Evolutionary conservation across 2,329 filamentous ascomycete species (phyloP), one percentile per base, ranked within the genome.

Genomic region (Pseudocercospora crystallina): DNA sequence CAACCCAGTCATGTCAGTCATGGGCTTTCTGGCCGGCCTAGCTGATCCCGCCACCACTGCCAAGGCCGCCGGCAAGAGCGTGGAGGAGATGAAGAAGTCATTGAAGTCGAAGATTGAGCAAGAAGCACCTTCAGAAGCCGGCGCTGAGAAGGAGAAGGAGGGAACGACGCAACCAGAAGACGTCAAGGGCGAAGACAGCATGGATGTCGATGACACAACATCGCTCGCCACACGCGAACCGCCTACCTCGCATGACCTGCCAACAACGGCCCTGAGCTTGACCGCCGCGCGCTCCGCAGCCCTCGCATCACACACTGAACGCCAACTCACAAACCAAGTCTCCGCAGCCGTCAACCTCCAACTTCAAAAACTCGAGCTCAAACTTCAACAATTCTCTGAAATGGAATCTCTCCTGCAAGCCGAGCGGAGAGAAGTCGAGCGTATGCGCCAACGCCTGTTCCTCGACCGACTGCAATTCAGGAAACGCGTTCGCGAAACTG

Each of bases 1-100:
- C 65, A 99, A 97, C 70, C 92, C 95, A 0, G 89, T 99, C 57
- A 86, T 99, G 81, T 96, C 91, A 14, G 94, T 97, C 2, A 89
- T 99, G 61, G 88, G 89, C 47, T 99, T 96, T 77, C 79, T 99
- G 9, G 92, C 92, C 42, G 89, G 90, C 58, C 82, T 99, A 53
- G 89, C 91, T 1, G 91, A 96, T 59, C 92, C 94, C 1, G 85
- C 85, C 39, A 90, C 92, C 58, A 91, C 94, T 2, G 92, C 94
- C 1, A 91, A 90, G 0, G 92, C 94, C 1, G 91, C 92, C 8
- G 90, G 87, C 61, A 90, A 87, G 62, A 94, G 89, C 15, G 88
- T 95, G 2, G 87, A 89, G 34, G 87, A 92, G 64, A 87, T 97
- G 71, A 89, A 88, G 68, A 84, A 86, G 61, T 85, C 84, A 44